Evolutionary conservation across 2,329 filamentous ascomycete genomes (phyloP), one percentile per base, ranked within the genome.

Genomic region (Orbilia brochopaga): DNA sequence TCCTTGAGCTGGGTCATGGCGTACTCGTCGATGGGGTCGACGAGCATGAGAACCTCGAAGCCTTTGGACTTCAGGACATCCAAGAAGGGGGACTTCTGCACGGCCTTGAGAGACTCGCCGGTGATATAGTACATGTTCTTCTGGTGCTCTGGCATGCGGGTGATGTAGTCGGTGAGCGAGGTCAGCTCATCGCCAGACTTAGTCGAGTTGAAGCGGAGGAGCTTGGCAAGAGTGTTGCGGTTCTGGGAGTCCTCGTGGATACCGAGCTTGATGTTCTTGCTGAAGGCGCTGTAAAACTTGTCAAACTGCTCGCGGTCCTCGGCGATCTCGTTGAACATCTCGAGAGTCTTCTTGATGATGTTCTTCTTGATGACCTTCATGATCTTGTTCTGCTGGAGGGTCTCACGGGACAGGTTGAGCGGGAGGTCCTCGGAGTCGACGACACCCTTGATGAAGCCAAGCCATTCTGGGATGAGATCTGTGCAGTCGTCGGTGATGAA

Each of bases 341-440:
- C 94, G 76, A 99, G 91, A 76, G 91, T 91, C 91, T 99, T 99
- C 92, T 97, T 99, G 87, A 99, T 92, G 76, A 99, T 96, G 89
- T 99, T 99, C 92, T 99, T 99, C 89, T 95, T 96, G 88, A 97
- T 97, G 83, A 97, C 94, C 90, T 97, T 97, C 94, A 97, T 97
- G 87, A 99, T 99, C 92, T 97, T 97, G 90, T 97, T 99, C 87
- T 97, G 94, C 85, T 99, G 94, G 56, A 99, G 91, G 69, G 93
- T 97, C 89, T 99, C 94, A 90, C 94, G 94, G 80, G 94, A 97
- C 85, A 99, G 83, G 88, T 99, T 99, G 82, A 99, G 90, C 78
- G 94, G 94, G 75, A 99, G 90, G 82, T 99, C 94, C 87, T 99
- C 94, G 79, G 94, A 99, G 85, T 99, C 94, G 82, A 99, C 94